Conservation (phyloP, 1,139 yeast species). For the Debaryomyces subglobosus region DNA sequence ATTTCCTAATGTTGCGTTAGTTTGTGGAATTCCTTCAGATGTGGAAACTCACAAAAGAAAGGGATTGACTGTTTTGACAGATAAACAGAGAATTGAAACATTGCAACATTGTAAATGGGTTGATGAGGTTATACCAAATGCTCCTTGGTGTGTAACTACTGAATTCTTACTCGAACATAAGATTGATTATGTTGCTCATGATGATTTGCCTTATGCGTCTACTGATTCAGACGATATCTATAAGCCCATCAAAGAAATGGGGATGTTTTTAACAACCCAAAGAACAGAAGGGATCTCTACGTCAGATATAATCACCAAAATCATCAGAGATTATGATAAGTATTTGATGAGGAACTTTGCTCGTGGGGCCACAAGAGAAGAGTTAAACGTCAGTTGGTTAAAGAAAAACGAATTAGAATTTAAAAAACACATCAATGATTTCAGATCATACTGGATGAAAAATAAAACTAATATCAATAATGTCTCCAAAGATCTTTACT, state of each 20-base stretch:
- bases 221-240: slow-evolving; percentile 88
- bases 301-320: slow-evolving; percentile 91
- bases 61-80: slow-evolving; percentile 89
- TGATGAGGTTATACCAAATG: slow-evolving; percentile 90
- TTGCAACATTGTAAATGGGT: slow-evolving; percentile 94
- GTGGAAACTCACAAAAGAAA: slow-evolving; percentile 87
- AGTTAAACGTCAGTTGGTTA: slow-evolving; percentile 93
- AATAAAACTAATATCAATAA: slow-evolving; percentile 70
- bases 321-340: slow-evolving; percentile 94
- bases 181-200: slow-evolving; percentile 97
- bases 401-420: slow-evolving; percentile 94
- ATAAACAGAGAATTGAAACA: slow-evolving; percentile 86
- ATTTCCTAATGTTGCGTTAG: slow-evolving; percentile 79
- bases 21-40: slow-evolving; percentile 92
- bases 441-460: slow-evolving; percentile 81
- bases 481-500: slow-evolving; percentile 78
- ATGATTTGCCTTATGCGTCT: slow-evolving; percentile 92
- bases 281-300: slow-evolving; percentile 97
- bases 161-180: slow-evolving; percentile 77
- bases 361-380: slow-evolving; percentile 95
- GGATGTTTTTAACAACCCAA: slow-evolving; percentile 92
- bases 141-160: slow-evolving; percentile 94
- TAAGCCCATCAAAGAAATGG: slow-evolving; percentile 85
- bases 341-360: slow-evolving; percentile 96
- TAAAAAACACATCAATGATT: slow-evolving; percentile 85